Evolutionary conservation across 2,329 filamentous ascomycete genomes (phyloP).

Genomic region (Proliferodiscus dingleyae): DNA sequence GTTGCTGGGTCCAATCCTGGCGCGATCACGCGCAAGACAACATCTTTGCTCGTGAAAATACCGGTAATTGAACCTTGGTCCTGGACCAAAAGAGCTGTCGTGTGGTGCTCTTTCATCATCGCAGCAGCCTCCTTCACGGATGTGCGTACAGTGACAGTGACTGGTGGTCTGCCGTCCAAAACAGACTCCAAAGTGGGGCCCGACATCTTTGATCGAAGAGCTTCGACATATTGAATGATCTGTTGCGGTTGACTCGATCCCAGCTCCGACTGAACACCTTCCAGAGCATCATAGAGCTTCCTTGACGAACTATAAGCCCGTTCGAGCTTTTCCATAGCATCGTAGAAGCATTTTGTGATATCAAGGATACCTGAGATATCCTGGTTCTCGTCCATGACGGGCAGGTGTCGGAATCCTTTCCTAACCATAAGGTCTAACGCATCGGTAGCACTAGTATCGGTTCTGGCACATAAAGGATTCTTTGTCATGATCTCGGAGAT

Average conservation of each 20-base stretch:
- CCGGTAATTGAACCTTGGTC: constrained; percentile 96
- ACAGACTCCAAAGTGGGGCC: constrained; percentile 94
- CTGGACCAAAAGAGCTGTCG: constrained; percentile 91
- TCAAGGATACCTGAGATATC: constrained; percentile 97
- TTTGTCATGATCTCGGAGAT: constrained; percentile 99
- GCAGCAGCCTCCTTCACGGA: constrained; percentile 93
- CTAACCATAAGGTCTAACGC: constrained; percentile 96
- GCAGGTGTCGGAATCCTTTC: constrained; percentile 94
- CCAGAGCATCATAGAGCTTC: constrained; percentile 93
- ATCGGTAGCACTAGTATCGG: constrained; percentile 96
- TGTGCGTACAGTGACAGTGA: constrained; percentile 90
- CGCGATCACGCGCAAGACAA: constrained; percentile 94
- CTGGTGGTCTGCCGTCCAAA: constrained; percentile 83
- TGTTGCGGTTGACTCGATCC: constrained; percentile 95
- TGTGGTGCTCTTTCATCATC: constrained; percentile 98
- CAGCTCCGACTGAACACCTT: constrained; percentile 95
- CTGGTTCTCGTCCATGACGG: constrained; percentile 99
- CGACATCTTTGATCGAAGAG: constrained; percentile 92
- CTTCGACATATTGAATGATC: constrained; percentile 98
- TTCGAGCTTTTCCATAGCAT: constrained; percentile 99
- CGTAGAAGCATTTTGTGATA: constrained; percentile 99
- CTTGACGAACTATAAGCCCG: constrained; percentile 96
- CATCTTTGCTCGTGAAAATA: constrained; percentile 99
- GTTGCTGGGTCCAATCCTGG: constrained; percentile 89
- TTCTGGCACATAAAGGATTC: constrained; percentile 94